phyloP scores from a whole-genome alignment of 192 early-diverging fungal species.

The Allomyces javanicus region DNA sequence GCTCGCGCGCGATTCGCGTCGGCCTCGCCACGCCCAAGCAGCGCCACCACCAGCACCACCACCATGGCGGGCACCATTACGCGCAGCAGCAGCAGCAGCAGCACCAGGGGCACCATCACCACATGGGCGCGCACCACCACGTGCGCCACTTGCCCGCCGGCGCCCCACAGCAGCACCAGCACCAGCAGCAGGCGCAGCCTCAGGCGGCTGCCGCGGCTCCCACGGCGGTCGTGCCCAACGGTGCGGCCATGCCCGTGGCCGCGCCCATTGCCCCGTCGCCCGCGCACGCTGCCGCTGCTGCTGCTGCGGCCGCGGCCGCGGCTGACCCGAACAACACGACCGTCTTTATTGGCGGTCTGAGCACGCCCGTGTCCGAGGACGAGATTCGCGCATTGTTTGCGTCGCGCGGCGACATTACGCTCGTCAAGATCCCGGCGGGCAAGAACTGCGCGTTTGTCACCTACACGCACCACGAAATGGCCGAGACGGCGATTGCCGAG shows the following conservation, averaged over 20 bases:
- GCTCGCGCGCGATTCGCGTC: slow-evolving; percentile 76
- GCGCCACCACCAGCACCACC: not conserved
- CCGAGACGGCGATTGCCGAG: slow-evolving; percentile 74
- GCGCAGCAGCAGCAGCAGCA: not conserved
- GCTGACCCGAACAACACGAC: slow-evolving; percentile 86
- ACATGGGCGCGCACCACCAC: slow-evolving; percentile 6
- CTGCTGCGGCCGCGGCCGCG: not conserved
- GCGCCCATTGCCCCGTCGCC: not conserved
- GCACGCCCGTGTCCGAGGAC: slow-evolving; percentile 60
- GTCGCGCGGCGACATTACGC: slow-evolving; percentile 74
- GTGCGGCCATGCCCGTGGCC: not conserved
- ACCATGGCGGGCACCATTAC: not conserved
- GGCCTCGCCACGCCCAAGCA: slow-evolving; percentile 61
- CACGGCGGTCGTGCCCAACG: not conserved
- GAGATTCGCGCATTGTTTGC: slow-evolving; percentile 66
- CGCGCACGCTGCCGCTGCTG: not conserved
- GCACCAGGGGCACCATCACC: slow-evolving; percentile 9
- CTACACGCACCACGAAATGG: slow-evolving; percentile 57
- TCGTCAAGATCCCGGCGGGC: slow-evolving; percentile 85
- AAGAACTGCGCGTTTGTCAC: slow-evolving; percentile 95
- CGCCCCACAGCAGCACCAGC: slow-evolving; percentile 7
- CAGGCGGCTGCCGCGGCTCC: too few relatives aligned
- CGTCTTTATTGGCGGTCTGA: slow-evolving; percentile 89
- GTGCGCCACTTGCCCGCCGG: slow-evolving; percentile 6
- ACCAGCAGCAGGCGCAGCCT: slow-evolving; percentile 2